phyloP scores from a whole-genome alignment of 148 eudicot genomes.

The Mesembryanthemum crystallinum region DNA sequence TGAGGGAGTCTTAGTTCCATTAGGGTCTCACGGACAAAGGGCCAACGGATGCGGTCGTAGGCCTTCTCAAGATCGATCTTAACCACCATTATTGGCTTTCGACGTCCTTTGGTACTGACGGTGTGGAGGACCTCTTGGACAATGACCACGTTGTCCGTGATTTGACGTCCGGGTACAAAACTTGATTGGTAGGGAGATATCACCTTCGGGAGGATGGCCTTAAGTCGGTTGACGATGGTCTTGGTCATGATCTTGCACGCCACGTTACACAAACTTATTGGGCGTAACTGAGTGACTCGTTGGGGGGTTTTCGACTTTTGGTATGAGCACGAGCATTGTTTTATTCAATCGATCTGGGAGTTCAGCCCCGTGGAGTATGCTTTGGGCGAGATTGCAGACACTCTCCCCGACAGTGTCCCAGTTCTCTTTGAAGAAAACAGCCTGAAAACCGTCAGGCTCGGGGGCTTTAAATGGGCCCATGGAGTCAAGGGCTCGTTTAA shows the following conservation, averaged over 20 bases:
- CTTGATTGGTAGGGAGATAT: too few species aligned
- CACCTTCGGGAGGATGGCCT: too few species aligned
- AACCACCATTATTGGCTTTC: too few species aligned
- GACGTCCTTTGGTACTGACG: neutral
- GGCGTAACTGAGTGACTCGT: neutral
- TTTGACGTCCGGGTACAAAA: neutral
- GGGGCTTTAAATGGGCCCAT: neutral
- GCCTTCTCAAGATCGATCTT: neutral
- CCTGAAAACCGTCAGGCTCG: neutral
- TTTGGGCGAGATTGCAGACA: neutral
- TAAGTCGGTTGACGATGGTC: neutral
- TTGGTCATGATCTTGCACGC: neutral
- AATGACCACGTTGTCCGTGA: neutral
- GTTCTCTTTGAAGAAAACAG: neutral
- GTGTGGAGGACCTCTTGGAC: neutral
- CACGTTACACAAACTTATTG: neutral
- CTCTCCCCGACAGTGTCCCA: neutral
- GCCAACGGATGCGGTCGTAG: neutral
- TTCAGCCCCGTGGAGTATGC: neutral
- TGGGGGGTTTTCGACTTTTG: neutral
- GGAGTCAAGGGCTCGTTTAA: neutral
- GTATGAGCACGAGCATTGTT: neutral
- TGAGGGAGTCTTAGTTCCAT: neutral
- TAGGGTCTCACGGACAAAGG: neutral
- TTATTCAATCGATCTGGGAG: neutral